Conservation (phyloP, 495 filamentous ascomycete genomes). For the Apiosordaria backusii region DNA sequence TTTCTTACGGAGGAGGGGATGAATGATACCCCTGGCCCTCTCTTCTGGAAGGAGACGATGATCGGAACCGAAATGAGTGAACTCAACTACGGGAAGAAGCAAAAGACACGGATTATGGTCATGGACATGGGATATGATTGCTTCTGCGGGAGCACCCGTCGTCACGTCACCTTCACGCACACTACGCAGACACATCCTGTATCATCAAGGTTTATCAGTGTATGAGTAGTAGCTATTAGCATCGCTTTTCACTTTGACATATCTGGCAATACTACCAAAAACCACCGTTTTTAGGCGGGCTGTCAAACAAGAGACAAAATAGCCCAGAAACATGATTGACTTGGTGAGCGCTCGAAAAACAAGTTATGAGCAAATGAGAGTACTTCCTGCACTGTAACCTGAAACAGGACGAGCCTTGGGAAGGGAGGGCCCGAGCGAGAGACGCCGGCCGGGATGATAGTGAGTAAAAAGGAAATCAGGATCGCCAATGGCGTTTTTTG, state of each 20-base stretch:
- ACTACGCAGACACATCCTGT: background rate
- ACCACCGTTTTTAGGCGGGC: background rate
- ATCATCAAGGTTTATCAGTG: constrained; percentile 1
- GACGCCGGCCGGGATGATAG: background rate
- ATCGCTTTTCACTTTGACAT: background rate
- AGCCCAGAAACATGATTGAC: background rate
- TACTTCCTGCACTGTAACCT: constrained; percentile 10
- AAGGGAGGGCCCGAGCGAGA: background rate
- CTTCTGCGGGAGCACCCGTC: background rate
- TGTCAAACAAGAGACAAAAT: background rate
- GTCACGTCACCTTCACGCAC: background rate
- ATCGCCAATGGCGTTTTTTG: background rate
- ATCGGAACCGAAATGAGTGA: background rate
- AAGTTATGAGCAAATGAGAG: constrained; percentile 12
- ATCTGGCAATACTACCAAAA: background rate
- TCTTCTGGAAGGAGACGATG: background rate
- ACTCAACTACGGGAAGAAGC: background rate
- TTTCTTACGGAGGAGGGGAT: background rate
- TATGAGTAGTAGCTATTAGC: background rate
- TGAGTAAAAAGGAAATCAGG: constrained; percentile 5
- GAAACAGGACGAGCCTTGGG: constrained; percentile 10
- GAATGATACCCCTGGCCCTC: background rate
- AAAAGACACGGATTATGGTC: background rate
- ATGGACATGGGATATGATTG: background rate
- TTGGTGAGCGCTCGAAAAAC: background rate